Evolutionary conservation across 805 yeast genomes (phyloP).

Genomic region (Torulaspora franciscae): DNA sequence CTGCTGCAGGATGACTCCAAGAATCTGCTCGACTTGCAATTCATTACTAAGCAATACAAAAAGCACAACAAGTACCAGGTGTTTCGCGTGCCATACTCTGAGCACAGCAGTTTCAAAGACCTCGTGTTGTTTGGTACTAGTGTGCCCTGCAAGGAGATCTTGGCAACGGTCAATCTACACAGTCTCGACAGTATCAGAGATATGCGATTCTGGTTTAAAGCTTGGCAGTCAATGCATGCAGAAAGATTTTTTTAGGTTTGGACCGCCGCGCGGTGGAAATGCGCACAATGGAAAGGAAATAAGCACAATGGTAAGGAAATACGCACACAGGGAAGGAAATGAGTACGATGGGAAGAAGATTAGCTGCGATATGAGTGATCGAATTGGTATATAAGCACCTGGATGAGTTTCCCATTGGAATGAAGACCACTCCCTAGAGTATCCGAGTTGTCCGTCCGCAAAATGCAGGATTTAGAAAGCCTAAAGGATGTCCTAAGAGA

Average conservation of each 20-base stretch:
- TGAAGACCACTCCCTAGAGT: background rate
- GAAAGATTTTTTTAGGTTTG: background rate
- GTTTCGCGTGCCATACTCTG: slow-evolving; percentile 80
- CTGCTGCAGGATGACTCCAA: slow-evolving; percentile 13
- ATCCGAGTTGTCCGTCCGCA: background rate
- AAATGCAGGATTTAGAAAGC: slow-evolving; percentile 1
- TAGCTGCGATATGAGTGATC: too few species aligned
- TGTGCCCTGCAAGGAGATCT: slow-evolving; percentile 47
- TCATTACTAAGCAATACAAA: slow-evolving; percentile 34
- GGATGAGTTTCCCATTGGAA: background rate
- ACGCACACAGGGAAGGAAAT: background rate
- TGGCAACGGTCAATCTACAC: slow-evolving; percentile 71
- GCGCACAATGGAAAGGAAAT: background rate
- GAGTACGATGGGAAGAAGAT: background rate
- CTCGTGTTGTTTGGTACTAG: slow-evolving; percentile 58
- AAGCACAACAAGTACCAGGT: slow-evolving; percentile 39
- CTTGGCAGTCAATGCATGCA: slow-evolving; percentile 28
- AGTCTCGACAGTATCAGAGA: slow-evolving; percentile 27
- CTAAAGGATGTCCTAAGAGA: background rate
- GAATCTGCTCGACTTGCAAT: slow-evolving; percentile 15
- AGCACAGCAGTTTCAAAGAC: slow-evolving; percentile 87
- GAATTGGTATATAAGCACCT: background rate
- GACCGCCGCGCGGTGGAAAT: background rate
- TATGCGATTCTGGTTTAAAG: slow-evolving; percentile 36
- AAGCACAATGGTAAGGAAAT: background rate